Base-by-base conservation (phyloP, 169 alveolate genomes). In the Cyclospora cayetanensis region DNA sequence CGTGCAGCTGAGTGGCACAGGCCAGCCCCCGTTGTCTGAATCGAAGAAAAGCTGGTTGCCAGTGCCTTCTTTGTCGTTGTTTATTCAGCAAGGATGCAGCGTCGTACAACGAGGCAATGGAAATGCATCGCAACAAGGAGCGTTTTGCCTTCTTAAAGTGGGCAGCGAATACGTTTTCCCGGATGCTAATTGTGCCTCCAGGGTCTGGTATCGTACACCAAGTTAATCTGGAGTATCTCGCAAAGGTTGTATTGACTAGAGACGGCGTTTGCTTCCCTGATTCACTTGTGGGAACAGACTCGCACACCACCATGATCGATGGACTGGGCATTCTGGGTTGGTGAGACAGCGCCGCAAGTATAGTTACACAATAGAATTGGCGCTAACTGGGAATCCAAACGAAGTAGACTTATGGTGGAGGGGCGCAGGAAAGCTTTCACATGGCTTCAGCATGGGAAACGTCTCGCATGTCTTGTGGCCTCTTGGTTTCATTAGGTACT, bases 201-300 rank as follows among this genome's bases (percentile, higher is more conserved):
- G 99, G 99, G 20, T 96, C 99, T 37, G 99, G 99, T 20, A 98
- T 98, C 92, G 99, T 98, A 41, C 99, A 98, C 94, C 98, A 98
- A 93, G 98, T 97, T 80, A 94, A 98, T 95, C 93, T 97, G 93
- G 98, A 95, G 94, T 95, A 96, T 82, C 91, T 96, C 87, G 98
- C 98, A 18, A 93, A 95, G 63, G 96, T 95, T 39, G 95, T 97
- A 46, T 94, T 95, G 90, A 92, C 94, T 15, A 94, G 93, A 53
- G 66, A 87, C 42, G 95, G 93, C 46, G 70, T 72, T 29, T 72
- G 76, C 72, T 90, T 55, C 63, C 90, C 90, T 25, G 93, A 90
- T 31, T 90, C 93, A 89, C 96, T 43, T 94, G 99, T 98, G 12
- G 99, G 99, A 12, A 98, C 99, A 42, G 99, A 98, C 94, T 96